Conservation (phyloP, 495 filamentous ascomycete genomes). For the Penicillium pancosmium region DNA sequence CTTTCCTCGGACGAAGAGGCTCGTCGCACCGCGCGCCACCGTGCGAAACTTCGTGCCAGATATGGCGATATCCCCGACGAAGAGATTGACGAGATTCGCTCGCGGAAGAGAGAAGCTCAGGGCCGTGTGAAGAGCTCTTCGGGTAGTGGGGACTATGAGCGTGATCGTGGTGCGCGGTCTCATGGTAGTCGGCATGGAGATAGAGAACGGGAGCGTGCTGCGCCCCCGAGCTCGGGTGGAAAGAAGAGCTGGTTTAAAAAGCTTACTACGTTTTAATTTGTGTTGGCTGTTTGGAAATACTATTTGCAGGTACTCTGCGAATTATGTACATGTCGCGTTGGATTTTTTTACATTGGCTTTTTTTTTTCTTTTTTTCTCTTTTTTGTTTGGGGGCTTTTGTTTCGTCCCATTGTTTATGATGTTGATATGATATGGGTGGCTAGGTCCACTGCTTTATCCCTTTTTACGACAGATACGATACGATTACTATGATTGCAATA, state of each 20-base stretch:
- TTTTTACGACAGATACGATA: too few species aligned
- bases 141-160: conserved; percentile 47
- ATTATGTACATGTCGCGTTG: too few species aligned
- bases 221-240: conserved; percentile 30
- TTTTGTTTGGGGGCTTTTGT: too few species aligned
- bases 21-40: conserved; percentile 39
- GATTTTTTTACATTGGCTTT: too few species aligned
- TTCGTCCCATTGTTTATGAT: too few species aligned
- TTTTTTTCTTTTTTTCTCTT: too few species aligned
- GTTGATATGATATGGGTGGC: too few species aligned
- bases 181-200: conserved; percentile 36
- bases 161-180: conserved; percentile 42
- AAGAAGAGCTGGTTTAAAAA: conserved; percentile 56
- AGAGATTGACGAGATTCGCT: conserved; percentile 43
- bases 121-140: conserved; percentile 41
- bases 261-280: conserved; percentile 38
- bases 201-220: conserved; percentile 6
- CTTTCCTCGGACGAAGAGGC: conserved; percentile 48
- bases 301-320: too few species aligned
- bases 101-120: conserved; percentile 32
- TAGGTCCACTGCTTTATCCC: too few species aligned
- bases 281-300: not conserved
- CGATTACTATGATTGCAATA: too few species aligned
- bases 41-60: conserved; percentile 40
- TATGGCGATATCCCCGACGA: conserved; percentile 44